These are phyloP conservation scores for Mortierella sp. DNA, from an alignment of 371 early-diverging fungal species.

Conservation along the genomic window DNA sequence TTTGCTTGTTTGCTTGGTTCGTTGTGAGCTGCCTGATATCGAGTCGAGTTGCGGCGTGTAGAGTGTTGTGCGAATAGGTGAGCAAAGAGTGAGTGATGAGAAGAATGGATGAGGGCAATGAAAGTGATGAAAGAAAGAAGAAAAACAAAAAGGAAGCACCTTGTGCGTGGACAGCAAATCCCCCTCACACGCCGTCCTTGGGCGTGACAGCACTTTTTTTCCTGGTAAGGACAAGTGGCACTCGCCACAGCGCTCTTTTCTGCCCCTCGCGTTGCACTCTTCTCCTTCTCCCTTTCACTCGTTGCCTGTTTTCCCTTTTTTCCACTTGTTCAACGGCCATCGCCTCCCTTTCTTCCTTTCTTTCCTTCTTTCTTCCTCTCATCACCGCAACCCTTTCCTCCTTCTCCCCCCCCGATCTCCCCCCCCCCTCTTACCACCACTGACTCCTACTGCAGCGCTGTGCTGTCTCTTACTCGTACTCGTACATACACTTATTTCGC, in stretches of 20 bases:
- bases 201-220: neutral
- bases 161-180: no score
- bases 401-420: neutral
- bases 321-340: neutral
- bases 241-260: neutral
- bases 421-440: neutral
- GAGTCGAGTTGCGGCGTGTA: neutral
- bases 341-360: neutral
- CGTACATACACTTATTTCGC: neutral
- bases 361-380: neutral
- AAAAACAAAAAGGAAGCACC: no score
- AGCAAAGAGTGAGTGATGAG: constrained; percentile 1
- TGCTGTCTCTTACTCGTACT: neutral
- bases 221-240: neutral
- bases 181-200: neutral
- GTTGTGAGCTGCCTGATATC: neutral
- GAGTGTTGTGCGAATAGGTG: neutral
- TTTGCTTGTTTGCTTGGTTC: neutral
- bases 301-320: neutral
- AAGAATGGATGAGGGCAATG: neutral
- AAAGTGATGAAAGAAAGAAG: neutral
- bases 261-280: neutral
- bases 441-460: constrained; percentile 2
- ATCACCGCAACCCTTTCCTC: neutral
- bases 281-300: neutral